Evolutionary conservation across 139 green algal genomes (phyloP), one percentile per base, ranked within the genome.

Genomic region (Gonium pectorale): DNA sequence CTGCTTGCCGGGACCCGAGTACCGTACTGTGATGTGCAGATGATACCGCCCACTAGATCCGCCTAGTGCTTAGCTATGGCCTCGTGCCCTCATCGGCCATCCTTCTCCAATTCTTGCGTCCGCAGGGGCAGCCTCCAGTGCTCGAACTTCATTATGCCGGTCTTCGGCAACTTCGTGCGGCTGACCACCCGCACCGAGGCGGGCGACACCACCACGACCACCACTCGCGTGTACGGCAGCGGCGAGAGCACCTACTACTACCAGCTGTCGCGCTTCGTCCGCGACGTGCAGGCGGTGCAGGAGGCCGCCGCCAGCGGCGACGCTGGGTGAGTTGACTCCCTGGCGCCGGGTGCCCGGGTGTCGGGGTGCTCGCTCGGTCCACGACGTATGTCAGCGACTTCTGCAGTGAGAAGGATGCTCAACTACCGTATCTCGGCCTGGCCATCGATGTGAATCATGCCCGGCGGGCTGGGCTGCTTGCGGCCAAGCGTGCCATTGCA

Each of bases 211-310:
- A 66, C 63, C 44, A 67, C 79, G 33, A 77, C 64, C 33, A 59
- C 41, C 33, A 59, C 41, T 5, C 85, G 78, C 29, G 60, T 71
- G 33, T 89, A 81, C 66, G 85, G 85, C 52, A 46, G 41, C 26
- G 67, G 75, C 35, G 67, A 89, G 69, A 85, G 77, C 59, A 86
- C 77, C 40, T 89, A 89, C 68, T 77, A 68, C 59, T 81, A 89
- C 60, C 85, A 89, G 78, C 77, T 89, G n/a, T 33, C 49, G 27
- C 67, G 85, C 44, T 89, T 89, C 38, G 78, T 31, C 4, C 43
- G 43, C 24, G 85, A 89, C n/a, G 56, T 89, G 24, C 8, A 35
- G 2, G 24, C 33, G 2, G 64, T 78, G 17, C 7, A 68, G 35
- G 46, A 54, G 15, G 79, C 64, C 17, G 13, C 17, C 26, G 37